Evolutionary conservation across 2,329 filamentous ascomycete genomes (phyloP).

Genomic region (Fusarium gaditjirri): DNA sequence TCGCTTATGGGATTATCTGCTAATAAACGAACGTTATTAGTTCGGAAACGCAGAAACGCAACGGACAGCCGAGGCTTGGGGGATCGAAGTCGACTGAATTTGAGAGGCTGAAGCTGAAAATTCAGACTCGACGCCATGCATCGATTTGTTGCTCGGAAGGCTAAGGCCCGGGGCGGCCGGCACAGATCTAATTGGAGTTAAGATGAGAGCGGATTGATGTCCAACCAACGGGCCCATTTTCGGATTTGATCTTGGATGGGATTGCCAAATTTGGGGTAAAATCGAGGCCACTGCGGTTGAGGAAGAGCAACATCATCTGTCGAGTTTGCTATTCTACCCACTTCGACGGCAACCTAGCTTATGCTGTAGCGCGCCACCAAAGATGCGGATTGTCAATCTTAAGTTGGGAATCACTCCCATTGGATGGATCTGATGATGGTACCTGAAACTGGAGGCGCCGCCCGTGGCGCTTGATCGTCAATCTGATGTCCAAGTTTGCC

Average conservation of each 20-base stretch:
- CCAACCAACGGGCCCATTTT: slow-evolving; percentile 5
- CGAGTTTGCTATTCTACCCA: slow-evolving; percentile 28
- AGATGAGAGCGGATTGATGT: slow-evolving; percentile 18
- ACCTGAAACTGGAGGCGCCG: slow-evolving; percentile 42
- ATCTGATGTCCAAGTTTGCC: slow-evolving; percentile 16
- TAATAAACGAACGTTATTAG: neutral
- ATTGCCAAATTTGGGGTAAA: neutral
- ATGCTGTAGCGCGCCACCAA: slow-evolving; percentile 31
- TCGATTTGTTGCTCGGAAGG: slow-evolving; percentile 16
- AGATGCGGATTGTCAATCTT: slow-evolving; percentile 34
- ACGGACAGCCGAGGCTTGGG: neutral
- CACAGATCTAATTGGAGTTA: slow-evolving; percentile 20
- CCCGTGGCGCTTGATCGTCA: slow-evolving; percentile 39
- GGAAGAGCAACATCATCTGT: slow-evolving; percentile 4
- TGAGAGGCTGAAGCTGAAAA: slow-evolving; percentile 5
- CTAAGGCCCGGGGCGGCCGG: slow-evolving; percentile 17
- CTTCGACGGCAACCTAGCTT: slow-evolving; percentile 9
- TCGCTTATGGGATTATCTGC: slow-evolving; percentile 7
- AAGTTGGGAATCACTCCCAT: slow-evolving; percentile 37
- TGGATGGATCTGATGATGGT: slow-evolving; percentile 34
- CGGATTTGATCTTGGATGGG: neutral
- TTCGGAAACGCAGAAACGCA: slow-evolving; percentile 6
- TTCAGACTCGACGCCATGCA: slow-evolving; percentile 31
- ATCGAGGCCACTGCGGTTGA: neutral
- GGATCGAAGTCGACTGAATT: neutral